A percentile compares a stretch with the other conserved stretches of the same genome.
phyloP scores from a whole-genome alignment of 768 basidiomycete genomes.

The Ramaria rubella region DNA sequence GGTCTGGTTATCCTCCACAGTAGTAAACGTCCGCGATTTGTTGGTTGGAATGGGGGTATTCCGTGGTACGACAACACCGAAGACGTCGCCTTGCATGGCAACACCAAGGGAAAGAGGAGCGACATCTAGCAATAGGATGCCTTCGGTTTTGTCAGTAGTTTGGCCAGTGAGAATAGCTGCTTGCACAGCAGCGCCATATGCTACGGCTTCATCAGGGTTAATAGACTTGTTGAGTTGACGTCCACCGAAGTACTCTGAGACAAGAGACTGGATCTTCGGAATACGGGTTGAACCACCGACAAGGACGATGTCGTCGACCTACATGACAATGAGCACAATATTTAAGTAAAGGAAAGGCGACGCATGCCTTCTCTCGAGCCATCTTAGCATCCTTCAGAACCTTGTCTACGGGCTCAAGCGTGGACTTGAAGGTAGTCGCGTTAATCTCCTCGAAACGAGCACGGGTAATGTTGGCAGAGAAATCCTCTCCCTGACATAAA shows the following conservation, averaged over 20 bases:
- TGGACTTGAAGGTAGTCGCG: slow-evolving; percentile 90
- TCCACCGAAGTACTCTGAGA: slow-evolving; percentile 97
- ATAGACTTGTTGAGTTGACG: slow-evolving; percentile 99
- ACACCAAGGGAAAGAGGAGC: slow-evolving; percentile 98
- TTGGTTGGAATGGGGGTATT: slow-evolving; percentile 99
- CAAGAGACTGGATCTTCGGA: slow-evolving; percentile 96
- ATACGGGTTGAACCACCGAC: slow-evolving; percentile 99
- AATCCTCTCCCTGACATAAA: slow-evolving; percentile 76
- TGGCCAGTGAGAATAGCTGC: slow-evolving; percentile 98
- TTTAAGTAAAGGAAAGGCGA: slow-evolving; percentile 19
- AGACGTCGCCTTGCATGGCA: slow-evolving; percentile 99
- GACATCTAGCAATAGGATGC: slow-evolving; percentile 96
- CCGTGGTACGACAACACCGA: slow-evolving; percentile 98
- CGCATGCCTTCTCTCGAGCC: slow-evolving; percentile 65
- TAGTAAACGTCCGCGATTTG: slow-evolving; percentile 98
- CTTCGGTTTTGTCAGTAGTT: slow-evolving; percentile 97
- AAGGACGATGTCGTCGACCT: slow-evolving; percentile 97
- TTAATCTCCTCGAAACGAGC: slow-evolving; percentile 99
- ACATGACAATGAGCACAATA: slow-evolving; percentile 95
- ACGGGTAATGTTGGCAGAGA: slow-evolving; percentile 97
- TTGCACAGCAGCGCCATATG: slow-evolving; percentile 99
- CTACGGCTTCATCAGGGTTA: slow-evolving; percentile 99
- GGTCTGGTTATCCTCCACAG: slow-evolving; percentile 99
- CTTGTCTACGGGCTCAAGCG: slow-evolving; percentile 96
- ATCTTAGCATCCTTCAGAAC: slow-evolving; percentile 99